A percentile compares a stretch with the other conserved stretches of the same genome.
Conservation (phyloP, 176 grass and related monocot genomes). For the Tillandsia leiboldiana region DNA sequence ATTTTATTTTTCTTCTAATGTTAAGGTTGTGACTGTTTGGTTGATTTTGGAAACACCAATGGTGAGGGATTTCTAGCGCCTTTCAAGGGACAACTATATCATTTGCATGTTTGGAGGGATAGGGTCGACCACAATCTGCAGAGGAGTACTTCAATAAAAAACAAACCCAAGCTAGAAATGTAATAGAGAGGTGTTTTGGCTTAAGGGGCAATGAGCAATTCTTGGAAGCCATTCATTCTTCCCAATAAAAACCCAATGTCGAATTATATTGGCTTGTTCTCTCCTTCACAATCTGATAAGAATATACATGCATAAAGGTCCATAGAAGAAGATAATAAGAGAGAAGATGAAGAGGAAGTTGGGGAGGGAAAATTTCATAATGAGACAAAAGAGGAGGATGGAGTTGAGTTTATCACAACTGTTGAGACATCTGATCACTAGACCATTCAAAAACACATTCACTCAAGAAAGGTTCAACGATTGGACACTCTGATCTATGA, state of each 20-base stretch:
- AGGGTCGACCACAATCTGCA: background rate
- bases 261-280: background rate
- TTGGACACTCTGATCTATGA: too few species aligned
- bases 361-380: too few species aligned
- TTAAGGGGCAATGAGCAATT: background rate
- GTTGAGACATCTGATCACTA: too few species aligned
- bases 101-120: background rate
- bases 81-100: background rate
- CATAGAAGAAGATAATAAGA: too few species aligned
- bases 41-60: background rate
- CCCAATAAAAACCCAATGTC: background rate
- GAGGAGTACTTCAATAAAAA: background rate
- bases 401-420: too few species aligned
- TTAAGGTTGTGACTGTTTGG: background rate
- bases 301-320: too few species aligned
- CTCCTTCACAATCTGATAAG: background rate
- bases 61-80: background rate
- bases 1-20: too few species aligned
- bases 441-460: too few species aligned
- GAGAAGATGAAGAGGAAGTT: too few species aligned
- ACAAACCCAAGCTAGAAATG: background rate
- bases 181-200: conserved; percentile 5
- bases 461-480: too few species aligned
- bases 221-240: background rate
- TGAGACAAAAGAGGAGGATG: too few species aligned